phyloP scores from a whole-genome alignment of 106 monocot genomes.

The Amphibolis antarctica region DNA sequence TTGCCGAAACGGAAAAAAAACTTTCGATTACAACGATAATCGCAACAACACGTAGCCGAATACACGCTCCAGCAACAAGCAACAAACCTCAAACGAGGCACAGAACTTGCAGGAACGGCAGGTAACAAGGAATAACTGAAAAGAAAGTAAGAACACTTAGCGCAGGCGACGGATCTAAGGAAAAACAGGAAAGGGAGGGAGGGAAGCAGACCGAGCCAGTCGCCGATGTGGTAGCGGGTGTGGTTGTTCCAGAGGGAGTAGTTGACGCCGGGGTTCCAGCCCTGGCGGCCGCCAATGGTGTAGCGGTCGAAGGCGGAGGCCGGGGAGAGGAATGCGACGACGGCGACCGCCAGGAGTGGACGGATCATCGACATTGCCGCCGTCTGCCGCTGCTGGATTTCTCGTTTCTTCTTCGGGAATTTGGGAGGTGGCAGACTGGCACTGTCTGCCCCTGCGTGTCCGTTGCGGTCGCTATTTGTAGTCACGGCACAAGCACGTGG shows the following conservation, averaged over 20 bases:
- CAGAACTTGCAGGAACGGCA: background rate
- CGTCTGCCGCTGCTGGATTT: background rate
- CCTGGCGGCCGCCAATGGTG: constrained; percentile 46
- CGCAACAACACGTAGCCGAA: too few relatives aligned
- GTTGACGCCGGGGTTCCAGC: constrained; percentile 92
- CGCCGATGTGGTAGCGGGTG: constrained; percentile 65
- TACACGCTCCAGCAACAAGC: background rate
- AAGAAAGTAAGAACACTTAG: too few relatives aligned
- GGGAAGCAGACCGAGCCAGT: constrained; percentile 67
- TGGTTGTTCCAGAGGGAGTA: constrained; percentile 76
- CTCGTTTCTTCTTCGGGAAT: background rate
- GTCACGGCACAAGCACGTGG: too few relatives aligned
- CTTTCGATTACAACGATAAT: background rate
- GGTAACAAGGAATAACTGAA: background rate
- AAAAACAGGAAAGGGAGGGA: background rate
- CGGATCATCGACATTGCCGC: background rate
- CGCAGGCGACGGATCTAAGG: background rate
- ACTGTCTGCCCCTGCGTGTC: too few relatives aligned
- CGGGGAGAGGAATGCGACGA: background rate
- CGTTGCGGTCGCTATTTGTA: too few relatives aligned
- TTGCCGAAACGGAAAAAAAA: background rate
- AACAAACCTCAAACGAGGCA: background rate
- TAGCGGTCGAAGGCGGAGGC: constrained; percentile 1
- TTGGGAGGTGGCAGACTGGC: too few relatives aligned
- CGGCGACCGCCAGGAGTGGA: background rate